These are phyloP conservation scores for Ephemerocybe angulata DNA, from an alignment of 768 basidiomycete species.

Conservation along the genomic window DNA sequence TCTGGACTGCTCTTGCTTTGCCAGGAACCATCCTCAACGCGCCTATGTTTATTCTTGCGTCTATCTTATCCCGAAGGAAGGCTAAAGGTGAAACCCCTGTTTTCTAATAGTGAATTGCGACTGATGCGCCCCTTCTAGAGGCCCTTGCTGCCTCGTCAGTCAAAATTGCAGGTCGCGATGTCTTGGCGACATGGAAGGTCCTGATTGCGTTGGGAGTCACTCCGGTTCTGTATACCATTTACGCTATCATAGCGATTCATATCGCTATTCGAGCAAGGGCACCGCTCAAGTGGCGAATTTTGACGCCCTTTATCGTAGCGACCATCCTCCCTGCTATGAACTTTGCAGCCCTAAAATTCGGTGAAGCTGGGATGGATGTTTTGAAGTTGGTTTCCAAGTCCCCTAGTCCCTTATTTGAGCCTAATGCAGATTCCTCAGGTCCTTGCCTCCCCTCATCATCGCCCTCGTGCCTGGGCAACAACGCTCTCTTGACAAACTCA, in stretches of 20 bases:
- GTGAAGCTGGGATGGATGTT: constrained; percentile 97
- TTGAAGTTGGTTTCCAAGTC: constrained; percentile 61
- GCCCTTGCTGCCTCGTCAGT: constrained; percentile 93
- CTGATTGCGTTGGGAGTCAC: constrained; percentile 89
- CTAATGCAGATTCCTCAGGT: constrained; percentile 44
- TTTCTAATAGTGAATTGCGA: background rate
- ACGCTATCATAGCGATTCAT: constrained; percentile 74
- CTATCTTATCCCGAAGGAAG: constrained; percentile 81
- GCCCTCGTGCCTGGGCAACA: constrained; percentile 88
- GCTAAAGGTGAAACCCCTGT: constrained; percentile 61
- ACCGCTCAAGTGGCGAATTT: constrained; percentile 59
- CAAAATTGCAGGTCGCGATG: constrained; percentile 93
- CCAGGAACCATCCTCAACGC: constrained; percentile 90
- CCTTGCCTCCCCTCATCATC: constrained; percentile 83
- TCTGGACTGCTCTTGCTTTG: constrained; percentile 82
- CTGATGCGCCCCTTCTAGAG: constrained; percentile 46
- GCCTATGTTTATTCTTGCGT: constrained; percentile 90
- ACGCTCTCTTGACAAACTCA: constrained; percentile 70
- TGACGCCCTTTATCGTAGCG: constrained; percentile 76
- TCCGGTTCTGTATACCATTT: constrained; percentile 80
- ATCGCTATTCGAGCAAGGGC: constrained; percentile 66
- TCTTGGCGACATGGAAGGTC: constrained; percentile 97
- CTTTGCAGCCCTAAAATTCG: constrained; percentile 92
- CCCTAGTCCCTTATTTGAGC: background rate
- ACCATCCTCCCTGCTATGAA: constrained; percentile 81